Evolutionary conservation across 2,329 filamentous ascomycete genomes (phyloP).

Genomic region (Talaromyces atroroseus): DNA sequence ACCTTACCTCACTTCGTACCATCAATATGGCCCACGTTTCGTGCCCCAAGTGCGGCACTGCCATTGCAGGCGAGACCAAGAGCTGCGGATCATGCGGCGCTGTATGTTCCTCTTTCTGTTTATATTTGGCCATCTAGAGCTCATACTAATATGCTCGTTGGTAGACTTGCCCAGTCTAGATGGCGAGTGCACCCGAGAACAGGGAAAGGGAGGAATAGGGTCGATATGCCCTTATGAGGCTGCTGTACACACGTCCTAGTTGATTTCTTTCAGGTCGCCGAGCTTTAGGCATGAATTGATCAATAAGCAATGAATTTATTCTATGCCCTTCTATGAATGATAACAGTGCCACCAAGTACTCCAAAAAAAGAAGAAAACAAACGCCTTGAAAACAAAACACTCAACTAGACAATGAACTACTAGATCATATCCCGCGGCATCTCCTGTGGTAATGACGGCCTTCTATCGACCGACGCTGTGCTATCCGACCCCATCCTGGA

Average conservation of each 20-base stretch:
- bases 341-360: not conserved
- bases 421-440: constrained; percentile 10
- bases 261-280: not conserved
- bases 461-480: not conserved
- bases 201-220: too few relatives aligned
- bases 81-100: constrained; percentile 25
- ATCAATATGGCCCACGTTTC: constrained; percentile 15
- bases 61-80: constrained; percentile 24
- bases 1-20: not conserved
- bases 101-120: constrained; percentile 13
- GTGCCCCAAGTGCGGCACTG: constrained; percentile 24
- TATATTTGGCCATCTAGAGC: not conserved
- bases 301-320: not conserved
- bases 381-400: too few relatives aligned
- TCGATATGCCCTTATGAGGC: not conserved
- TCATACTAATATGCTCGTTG: not conserved
- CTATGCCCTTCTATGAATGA: not conserved
- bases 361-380: not conserved
- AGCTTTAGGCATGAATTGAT: not conserved
- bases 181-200: too few relatives aligned
- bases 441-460: not conserved
- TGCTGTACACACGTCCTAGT: not conserved
- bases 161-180: constrained; percentile 17
- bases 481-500: not conserved
- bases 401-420: not conserved